Conservation (phyloP, 2,329 filamentous ascomycete genomes). For the Acrodontium crateriforme region DNA sequence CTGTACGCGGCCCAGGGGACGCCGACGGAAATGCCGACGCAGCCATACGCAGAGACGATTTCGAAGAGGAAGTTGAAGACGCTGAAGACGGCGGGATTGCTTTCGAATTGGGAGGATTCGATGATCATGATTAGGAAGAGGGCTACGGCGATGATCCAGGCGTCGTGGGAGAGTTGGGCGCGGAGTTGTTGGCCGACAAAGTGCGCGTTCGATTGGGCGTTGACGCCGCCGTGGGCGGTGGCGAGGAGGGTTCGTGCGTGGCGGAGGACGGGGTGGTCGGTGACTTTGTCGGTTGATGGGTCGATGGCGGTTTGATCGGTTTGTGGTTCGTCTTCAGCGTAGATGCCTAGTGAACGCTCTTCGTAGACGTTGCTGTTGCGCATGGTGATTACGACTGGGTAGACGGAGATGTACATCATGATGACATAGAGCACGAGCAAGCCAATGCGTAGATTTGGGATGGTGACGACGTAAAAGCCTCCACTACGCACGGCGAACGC, state of each 20-base stretch:
- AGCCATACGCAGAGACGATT: conserved; percentile 27
- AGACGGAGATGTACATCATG: conserved; percentile 54
- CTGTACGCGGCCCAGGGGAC: conserved; percentile 30
- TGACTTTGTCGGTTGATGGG: not conserved
- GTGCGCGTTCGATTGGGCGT: conserved; percentile 16
- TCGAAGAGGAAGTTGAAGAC: conserved; percentile 36
- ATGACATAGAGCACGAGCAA: conserved; percentile 46
- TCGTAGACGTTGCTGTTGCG: conserved; percentile 49
- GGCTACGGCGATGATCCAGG: conserved; percentile 32
- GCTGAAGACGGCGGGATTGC: conserved; percentile 23
- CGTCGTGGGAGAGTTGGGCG: conserved; percentile 33
- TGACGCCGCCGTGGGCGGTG: conserved; percentile 4
- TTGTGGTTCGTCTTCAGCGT: conserved; percentile 26
- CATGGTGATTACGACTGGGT: conserved; percentile 48
- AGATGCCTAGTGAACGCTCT: conserved; percentile 47
- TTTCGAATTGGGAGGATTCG: conserved; percentile 24
- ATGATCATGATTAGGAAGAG: conserved; percentile 34
- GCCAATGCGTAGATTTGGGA: conserved; percentile 35
- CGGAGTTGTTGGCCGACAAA: conserved; percentile 31
- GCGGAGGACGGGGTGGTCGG: not conserved
- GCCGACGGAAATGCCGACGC: conserved; percentile 34
- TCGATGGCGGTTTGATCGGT: conserved; percentile 7
- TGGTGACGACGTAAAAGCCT: conserved; percentile 36
- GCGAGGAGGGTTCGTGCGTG: not conserved
- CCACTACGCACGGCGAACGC: conserved; percentile 38